phyloP scores from a whole-genome alignment of 2,329 filamentous ascomycete species.

The Venturia effusa region DNA sequence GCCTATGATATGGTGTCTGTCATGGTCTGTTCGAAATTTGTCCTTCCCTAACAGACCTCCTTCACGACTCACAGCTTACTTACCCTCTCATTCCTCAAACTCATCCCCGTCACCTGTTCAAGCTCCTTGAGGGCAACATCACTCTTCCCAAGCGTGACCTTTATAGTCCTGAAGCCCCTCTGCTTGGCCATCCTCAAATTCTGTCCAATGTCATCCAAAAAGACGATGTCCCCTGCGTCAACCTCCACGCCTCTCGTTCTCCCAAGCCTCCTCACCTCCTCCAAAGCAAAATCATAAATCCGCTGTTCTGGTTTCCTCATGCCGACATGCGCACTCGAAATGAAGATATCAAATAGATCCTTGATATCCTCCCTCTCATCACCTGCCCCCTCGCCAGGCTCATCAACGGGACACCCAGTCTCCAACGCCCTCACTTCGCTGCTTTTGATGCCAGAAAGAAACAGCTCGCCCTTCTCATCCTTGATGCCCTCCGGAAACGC shows the following conservation, averaged over 20 bases:
- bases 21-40: no score
- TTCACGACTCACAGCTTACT: neutral
- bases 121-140: slow-evolving; percentile 74
- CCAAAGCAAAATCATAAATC: slow-evolving; percentile 68
- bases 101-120: slow-evolving; percentile 62
- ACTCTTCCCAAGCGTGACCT: slow-evolving; percentile 67
- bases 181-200: slow-evolving; percentile 73
- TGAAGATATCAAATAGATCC: slow-evolving; percentile 71
- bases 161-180: slow-evolving; percentile 71
- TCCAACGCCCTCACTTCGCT: slow-evolving; percentile 22
- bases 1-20: no score
- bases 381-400: neutral
- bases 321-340: slow-evolving; percentile 77
- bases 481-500: slow-evolving; percentile 69
- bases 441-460: slow-evolving; percentile 25
- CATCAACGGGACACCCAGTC: neutral
- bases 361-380: slow-evolving; percentile 40
- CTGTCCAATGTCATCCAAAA: slow-evolving; percentile 88
- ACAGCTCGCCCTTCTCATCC: slow-evolving; percentile 42
- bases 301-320: slow-evolving; percentile 75
- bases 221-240: slow-evolving; percentile 59
- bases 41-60: no score
- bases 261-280: slow-evolving; percentile 51
- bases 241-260: slow-evolving; percentile 39
- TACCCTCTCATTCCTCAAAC: slow-evolving; percentile 37